phyloP scores from a whole-genome alignment of 73 alveolate species.

The Tetrahymena elliotti region DNA sequence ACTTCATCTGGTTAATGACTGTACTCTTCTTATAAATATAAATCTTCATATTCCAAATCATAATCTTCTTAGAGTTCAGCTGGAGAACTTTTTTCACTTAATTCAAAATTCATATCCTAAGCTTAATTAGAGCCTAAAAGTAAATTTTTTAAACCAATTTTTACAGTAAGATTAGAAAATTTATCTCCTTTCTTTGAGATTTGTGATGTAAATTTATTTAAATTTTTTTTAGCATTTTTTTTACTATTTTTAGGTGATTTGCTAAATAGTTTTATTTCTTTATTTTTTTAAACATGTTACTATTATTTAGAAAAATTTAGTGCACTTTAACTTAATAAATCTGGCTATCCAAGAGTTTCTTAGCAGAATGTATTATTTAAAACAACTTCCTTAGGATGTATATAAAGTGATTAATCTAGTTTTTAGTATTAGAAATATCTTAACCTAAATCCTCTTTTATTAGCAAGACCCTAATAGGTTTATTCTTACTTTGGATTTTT shows the following conservation, averaged over 20 bases:
- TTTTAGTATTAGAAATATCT: neutral
- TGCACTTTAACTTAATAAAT: neutral
- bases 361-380: neutral
- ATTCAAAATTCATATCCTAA: neutral
- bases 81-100: neutral
- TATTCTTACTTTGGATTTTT: neutral
- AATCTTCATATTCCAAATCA: neutral
- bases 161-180: neutral
- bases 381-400: neutral
- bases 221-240: neutral
- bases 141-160: neutral
- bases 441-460: neutral
- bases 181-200: neutral
- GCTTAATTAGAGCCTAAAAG: neutral
- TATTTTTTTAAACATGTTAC: neutral
- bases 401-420: neutral
- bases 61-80: neutral
- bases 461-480: neutral
- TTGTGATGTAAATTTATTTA: neutral
- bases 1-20: conserved; percentile 22
- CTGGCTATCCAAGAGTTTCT: neutral
- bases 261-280: neutral
- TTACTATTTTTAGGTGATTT: neutral
- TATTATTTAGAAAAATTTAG: neutral
- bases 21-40: conserved; percentile 4